Conservation (phyloP, 2,329 filamentous ascomycete species). For the Trichoderma asperellum region DNA sequence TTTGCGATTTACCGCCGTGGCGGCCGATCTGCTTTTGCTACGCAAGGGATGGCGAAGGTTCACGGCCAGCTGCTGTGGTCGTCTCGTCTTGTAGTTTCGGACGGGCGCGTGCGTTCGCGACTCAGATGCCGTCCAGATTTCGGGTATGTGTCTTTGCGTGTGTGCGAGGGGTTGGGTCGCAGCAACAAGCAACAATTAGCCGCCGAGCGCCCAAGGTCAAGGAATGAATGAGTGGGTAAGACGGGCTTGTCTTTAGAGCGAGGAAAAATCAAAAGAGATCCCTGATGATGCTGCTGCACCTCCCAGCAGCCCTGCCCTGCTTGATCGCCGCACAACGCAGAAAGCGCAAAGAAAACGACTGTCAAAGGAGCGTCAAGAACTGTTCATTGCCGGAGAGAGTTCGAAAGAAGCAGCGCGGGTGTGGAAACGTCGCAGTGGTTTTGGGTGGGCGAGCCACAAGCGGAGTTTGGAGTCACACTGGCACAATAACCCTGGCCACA, state of each 20-base stretch:
- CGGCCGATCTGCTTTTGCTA: not conserved
- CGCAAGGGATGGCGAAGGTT: not conserved
- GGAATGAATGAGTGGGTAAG: conserved; percentile 17
- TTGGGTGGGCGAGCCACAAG: conserved; percentile 8
- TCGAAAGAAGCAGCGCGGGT: not conserved
- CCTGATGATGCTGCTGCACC: conserved; percentile 3
- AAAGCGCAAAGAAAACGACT: not conserved
- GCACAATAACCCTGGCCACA: conserved; percentile 17
- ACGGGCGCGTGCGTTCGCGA: conserved; percentile 8
- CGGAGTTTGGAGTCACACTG: conserved; percentile 21
- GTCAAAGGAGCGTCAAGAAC: conserved; percentile 20
- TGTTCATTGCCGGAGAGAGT: not conserved
- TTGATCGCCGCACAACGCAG: conserved; percentile 1
- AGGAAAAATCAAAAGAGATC: not conserved
- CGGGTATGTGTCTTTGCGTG: conserved; percentile 7
- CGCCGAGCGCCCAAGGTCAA: conserved; percentile 12
- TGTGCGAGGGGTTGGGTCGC: conserved; percentile 14
- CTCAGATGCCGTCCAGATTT: conserved; percentile 3
- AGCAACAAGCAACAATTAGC: conserved; percentile 7
- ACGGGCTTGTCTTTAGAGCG: not conserved
- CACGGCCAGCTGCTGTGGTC: conserved; percentile 8
- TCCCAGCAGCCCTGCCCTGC: conserved; percentile 3
- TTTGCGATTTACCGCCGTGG: not conserved
- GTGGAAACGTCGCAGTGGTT: conserved; percentile 4
- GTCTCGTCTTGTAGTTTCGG: conserved; percentile 11